Evolutionary conservation across 2,329 filamentous ascomycete species (phyloP), one percentile per base, ranked within the genome.

Genomic region (Colletotrichum shisoi): DNA sequence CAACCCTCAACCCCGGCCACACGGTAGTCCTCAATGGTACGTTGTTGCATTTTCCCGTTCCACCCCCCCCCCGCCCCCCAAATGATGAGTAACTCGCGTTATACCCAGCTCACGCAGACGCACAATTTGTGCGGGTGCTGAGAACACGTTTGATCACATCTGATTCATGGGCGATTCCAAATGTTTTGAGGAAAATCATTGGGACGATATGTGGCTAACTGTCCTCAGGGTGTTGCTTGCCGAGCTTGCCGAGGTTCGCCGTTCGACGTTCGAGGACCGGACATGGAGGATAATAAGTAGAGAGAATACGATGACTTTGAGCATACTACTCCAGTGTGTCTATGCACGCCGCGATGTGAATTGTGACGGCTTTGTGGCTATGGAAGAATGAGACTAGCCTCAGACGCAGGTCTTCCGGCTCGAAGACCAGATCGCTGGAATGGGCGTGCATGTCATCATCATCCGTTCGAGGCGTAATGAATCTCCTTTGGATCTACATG

Each of bases 51-150:
- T 42, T 46, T 34, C 46, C 7, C 31, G 7, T 34, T 19, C 51
- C 24, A 5, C 4, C 13, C 3, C 37, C 7, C 3, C 19, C 6
- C 12, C 31, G 19, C 21, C 8, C 21, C 19, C 45, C 37, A 51
- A 59, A 59, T 59, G 57, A 59, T 59, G 57, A 59, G 57, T 31
- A 48, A 48, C 46, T 49, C 57, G 46, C 57, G 57, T 59, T 59
- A 56, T 56, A 59, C 57, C 57, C 57, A 59, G 57, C 57, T 59
- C 57, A 59, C 57, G 51, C 57, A 59, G 57, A 59, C 57, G 57
- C 57, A 59, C 45, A 48, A 59, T 37, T 11, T 51, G 57, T 59
- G 45, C 57, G 57, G 34, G 45, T 59, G 57, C 57, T 59, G 57
- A 59, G 57, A 59, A 59, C 34, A 59, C 57, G 57, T 59, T 59